Evolutionary conservation across 805 yeast genomes (phyloP).

Genomic region (Priceomyces haplophilus): DNA sequence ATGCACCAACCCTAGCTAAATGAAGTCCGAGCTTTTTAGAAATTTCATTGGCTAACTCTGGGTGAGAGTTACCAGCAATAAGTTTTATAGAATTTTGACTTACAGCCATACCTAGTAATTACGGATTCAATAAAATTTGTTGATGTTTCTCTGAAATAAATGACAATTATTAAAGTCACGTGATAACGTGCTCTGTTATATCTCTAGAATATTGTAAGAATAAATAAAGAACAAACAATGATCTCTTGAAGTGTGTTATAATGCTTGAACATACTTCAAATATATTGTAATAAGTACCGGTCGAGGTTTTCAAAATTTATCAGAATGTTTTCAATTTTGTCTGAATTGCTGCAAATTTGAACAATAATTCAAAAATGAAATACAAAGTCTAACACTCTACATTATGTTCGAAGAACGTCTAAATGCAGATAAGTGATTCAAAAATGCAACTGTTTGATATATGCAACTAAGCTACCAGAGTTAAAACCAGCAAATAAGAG

Average conservation of each 20-base stretch:
- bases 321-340: too few relatives aligned
- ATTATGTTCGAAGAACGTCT: neutral
- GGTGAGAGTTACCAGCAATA: conserved; percentile 73
- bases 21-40: conserved; percentile 63
- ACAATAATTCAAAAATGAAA: neutral
- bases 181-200: too few relatives aligned
- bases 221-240: too few relatives aligned
- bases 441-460: neutral
- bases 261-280: too few relatives aligned
- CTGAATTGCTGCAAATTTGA: neutral
- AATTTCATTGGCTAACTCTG: conserved; percentile 72
- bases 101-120: conserved; percentile 19
- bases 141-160: too few relatives aligned
- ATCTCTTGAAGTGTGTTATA: too few relatives aligned
- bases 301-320: too few relatives aligned
- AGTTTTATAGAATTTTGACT: conserved; percentile 48
- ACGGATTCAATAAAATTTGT: too few relatives aligned
- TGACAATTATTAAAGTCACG: too few relatives aligned
- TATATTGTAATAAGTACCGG: too few relatives aligned
- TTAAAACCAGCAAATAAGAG: neutral
- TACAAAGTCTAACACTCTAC: neutral
- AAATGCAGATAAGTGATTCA: neutral
- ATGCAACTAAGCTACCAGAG: neutral
- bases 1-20: conserved; percentile 73
- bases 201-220: too few relatives aligned